Evolutionary conservation across 768 basidiomycete species (phyloP), one percentile per base, ranked within the genome.

Genomic region (Podaxis sp.): DNA sequence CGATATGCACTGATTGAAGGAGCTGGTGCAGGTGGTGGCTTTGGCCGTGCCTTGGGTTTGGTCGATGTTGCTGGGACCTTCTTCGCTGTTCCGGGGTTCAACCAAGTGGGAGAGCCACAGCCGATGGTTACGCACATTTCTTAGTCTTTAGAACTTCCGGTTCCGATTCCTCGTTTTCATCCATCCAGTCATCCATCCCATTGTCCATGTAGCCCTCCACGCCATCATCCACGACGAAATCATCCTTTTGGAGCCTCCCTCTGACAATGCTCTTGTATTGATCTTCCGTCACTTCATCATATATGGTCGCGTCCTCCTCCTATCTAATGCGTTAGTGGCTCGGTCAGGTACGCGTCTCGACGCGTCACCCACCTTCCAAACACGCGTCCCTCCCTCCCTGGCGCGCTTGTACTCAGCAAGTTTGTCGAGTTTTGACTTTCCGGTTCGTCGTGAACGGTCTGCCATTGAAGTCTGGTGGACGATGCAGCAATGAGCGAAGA

Each of bases 201-300:
- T 97, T 93, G 77, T 99, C 97, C 73, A 90, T 88, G 69, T 99
- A 99, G 4, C 94, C 97, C 13, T 80, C 84, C 0, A 90, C 84
- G 28, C 95, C 95, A 76, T 99, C 97, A 70, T 99, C 97, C 40
- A 91, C 89, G 19, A 99, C 93, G 65, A 99, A 99, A 73, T 99
- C 97, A 66, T 98, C 95, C 67, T 80, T 79, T 63, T 92, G 88
- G 6, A 97, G 81, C 17, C 97, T 82, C 0, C 88, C 87, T 60
- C 83, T 84, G 4, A 99, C 97, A 60, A 99, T 90, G 19, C 82
- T 80, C 67, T 83, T 85, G 74, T 99, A 99, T 68, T 95, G 88
- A 9, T 92, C 92, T 60, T 97, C 96, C 0, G 88, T 84, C 15
- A 99, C 91, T 68, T 93, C 90, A 68, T 97, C 95, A 70, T 96